Evolutionary conservation across 768 basidiomycete species (phyloP), one percentile per base, ranked within the genome.

Genomic region (Leucosporidium scottii): DNA sequence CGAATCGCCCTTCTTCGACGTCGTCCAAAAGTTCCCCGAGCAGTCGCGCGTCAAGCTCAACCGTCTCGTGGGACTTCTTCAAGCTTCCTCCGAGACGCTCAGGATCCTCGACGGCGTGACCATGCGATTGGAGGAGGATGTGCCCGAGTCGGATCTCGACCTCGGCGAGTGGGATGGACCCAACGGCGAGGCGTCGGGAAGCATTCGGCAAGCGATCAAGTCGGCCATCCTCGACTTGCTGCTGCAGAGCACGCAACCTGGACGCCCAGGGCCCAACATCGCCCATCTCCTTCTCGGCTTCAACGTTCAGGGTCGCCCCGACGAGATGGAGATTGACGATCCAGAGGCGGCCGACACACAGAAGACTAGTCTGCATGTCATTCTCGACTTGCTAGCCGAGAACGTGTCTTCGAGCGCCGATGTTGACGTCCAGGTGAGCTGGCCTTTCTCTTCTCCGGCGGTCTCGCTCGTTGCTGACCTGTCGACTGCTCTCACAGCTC

Each of bases 211-310:
- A 69, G 85, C 87, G 0, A 89, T 88, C 62, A 80, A 90, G 48
- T 79, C 88, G 1, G 85, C 88, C 0, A 85, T 90, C 7, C 84
- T 98, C 58, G 87, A 93, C 69, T 80, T 98, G 17, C 82, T 98
- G 62, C 84, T 91, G 51, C 85, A 85, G 65, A 89, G 87, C 67
- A 92, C 92, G 0, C 80, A 83, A n/a, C 76, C 79, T 0, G 82
- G 81, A 54, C 79, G 83, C 13, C 78, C 84, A 0, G 90, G 85
- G 72, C 92, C 93, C 9, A 96, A 93, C 73, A 75, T 94, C 25
- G 88, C 89, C 0, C 93, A 96, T 78, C 89, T 90, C 79, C 80
- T 97, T 17, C 82, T 96, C 27, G 82, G 81, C 0, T 90, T 93
- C 74, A 88, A 89, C 62, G 34, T 73, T 34, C 58, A 66, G 34